These are phyloP conservation scores for Orbilia blumenaviensis DNA, from an alignment of 2,329 filamentous ascomycete genomes.

Conservation along the genomic window DNA sequence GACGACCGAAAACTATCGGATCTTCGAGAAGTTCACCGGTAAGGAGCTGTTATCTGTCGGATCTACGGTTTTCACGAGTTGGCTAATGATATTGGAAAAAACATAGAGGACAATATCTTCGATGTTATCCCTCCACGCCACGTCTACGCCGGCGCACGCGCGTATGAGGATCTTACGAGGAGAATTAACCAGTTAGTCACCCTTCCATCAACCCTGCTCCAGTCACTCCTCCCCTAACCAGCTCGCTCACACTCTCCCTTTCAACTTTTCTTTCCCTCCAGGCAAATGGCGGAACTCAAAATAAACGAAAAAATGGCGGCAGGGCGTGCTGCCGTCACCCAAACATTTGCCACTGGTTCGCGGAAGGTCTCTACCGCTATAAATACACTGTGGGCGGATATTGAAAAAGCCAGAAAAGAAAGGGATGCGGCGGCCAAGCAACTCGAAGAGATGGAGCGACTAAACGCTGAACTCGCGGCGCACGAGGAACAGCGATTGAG, in stretches of 20 bases:
- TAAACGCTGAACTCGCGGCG: constrained; percentile 64
- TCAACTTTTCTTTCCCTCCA: constrained; percentile 16
- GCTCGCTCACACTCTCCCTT: neutral
- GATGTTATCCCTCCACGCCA: constrained; percentile 93
- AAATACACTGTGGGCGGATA: constrained; percentile 87
- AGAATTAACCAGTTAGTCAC: constrained; percentile 73
- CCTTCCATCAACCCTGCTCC: constrained; percentile 52
- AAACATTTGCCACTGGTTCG: constrained; percentile 85
- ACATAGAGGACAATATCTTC: constrained; percentile 79
- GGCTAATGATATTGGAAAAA: neutral
- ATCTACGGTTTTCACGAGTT: neutral
- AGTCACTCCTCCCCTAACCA: constrained; percentile 14
- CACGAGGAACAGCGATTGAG: constrained; percentile 62
- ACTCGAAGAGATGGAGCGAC: constrained; percentile 67
- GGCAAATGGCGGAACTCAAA: constrained; percentile 89
- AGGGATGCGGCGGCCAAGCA: constrained; percentile 72
- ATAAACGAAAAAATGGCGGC: constrained; percentile 88
- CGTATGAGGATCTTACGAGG: constrained; percentile 92
- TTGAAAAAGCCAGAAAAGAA: constrained; percentile 76
- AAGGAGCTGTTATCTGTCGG: neutral
- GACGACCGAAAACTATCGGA: constrained; percentile 86
- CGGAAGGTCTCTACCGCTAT: constrained; percentile 89
- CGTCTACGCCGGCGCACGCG: constrained; percentile 89
- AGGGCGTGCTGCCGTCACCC: constrained; percentile 83
- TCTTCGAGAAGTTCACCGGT: constrained; percentile 73